Evolutionary conservation across 306 rosid species (phyloP).

Genomic region (Luffa acutangula): DNA sequence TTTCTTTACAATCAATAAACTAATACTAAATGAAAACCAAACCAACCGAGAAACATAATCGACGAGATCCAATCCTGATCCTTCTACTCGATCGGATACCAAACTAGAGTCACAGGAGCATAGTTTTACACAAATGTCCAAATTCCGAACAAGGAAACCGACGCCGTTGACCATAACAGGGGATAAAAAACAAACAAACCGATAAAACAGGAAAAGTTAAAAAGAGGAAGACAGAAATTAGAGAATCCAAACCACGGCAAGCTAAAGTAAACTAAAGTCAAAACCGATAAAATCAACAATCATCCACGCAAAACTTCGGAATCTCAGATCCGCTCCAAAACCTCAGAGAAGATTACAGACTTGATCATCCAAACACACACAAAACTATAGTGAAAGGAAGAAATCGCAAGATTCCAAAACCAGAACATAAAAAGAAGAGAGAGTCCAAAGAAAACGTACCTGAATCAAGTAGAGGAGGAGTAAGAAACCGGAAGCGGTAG

Average conservation of each 20-base stretch:
- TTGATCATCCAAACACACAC: background rate
- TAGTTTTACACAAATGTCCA: background rate
- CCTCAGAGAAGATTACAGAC: background rate
- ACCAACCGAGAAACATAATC: background rate
- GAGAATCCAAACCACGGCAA: background rate
- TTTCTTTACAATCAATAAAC: background rate
- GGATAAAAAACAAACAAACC: background rate
- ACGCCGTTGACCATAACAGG: background rate
- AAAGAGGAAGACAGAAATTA: background rate
- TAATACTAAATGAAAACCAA: background rate
- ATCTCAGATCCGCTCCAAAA: background rate
- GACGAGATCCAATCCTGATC: background rate
- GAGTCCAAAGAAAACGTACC: background rate
- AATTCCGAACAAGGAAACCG: background rate
- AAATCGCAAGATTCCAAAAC: background rate
- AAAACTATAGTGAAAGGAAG: background rate
- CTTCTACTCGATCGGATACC: background rate
- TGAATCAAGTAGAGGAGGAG: background rate
- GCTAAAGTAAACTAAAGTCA: background rate
- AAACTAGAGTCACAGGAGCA: background rate
- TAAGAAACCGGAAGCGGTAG: background rate
- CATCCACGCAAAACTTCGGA: background rate
- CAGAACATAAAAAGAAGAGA: background rate
- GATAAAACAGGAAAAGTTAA: background rate
- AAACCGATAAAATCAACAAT: background rate